phyloP scores from a whole-genome alignment of 2,329 filamentous ascomycete species.

The Colletotrichum echinochloae region DNA sequence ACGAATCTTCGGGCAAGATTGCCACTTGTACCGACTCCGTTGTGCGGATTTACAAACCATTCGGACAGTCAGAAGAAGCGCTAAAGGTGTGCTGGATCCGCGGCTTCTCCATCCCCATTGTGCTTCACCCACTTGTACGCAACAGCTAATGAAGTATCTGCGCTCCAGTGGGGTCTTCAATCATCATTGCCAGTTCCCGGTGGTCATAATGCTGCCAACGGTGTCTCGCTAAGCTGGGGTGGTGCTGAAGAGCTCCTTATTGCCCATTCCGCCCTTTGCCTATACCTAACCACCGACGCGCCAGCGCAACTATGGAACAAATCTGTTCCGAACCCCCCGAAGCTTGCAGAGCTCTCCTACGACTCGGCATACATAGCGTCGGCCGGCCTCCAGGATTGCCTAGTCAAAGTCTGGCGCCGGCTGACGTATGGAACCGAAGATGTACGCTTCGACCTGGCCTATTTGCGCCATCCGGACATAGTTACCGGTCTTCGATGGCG shows the following conservation, averaged over 20 bases:
- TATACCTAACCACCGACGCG: conserved; percentile 69
- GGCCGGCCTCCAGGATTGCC: conserved; percentile 79
- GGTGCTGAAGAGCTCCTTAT: conserved; percentile 85
- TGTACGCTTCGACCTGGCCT: conserved; percentile 89
- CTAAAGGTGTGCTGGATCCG: conserved; percentile 72
- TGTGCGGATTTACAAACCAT: conserved; percentile 83
- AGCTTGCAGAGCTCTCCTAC: conserved; percentile 83
- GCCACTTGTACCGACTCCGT: conserved; percentile 75
- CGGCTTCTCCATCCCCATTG: not conserved
- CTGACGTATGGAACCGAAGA: conserved; percentile 86
- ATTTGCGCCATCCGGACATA: conserved; percentile 84
- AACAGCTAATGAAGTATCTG: conserved; percentile 7
- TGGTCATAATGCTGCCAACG: conserved; percentile 51
- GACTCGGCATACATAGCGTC: conserved; percentile 91
- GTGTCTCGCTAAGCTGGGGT: conserved; percentile 81
- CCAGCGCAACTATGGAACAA: conserved; percentile 78
- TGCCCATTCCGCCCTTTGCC: conserved; percentile 75
- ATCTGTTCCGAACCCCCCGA: conserved; percentile 76
- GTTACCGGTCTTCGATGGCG: conserved; percentile 92
- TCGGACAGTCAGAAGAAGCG: conserved; percentile 75
- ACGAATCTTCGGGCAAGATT: conserved; percentile 87
- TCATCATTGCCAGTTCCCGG: conserved; percentile 64
- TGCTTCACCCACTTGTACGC: not conserved
- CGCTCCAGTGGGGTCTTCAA: conserved; percentile 72
- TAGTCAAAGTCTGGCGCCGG: conserved; percentile 94